phyloP scores from a whole-genome alignment of 2,329 filamentous ascomycete species.

The Sclerotinia sclerotiorum region DNA sequence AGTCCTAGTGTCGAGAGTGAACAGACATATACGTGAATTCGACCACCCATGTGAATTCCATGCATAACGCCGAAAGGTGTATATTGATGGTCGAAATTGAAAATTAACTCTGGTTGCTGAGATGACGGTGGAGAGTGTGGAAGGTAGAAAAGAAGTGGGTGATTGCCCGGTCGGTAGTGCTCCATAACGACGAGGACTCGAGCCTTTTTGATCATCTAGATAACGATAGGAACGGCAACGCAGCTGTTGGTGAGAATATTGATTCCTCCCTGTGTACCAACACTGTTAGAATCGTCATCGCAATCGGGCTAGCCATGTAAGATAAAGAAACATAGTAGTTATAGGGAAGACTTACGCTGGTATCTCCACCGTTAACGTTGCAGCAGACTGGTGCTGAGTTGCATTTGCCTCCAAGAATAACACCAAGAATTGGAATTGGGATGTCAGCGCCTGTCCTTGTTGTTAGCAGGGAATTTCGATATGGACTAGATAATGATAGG shows the following conservation, averaged over 20 bases:
- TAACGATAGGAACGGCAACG: neutral
- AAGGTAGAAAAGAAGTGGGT: neutral
- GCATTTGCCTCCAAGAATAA: neutral
- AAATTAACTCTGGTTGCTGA: neutral
- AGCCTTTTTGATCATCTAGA: neutral
- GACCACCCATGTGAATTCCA: neutral
- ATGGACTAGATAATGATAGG: neutral
- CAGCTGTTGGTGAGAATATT: conserved; percentile 7
- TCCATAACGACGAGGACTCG: neutral
- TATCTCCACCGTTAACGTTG: neutral
- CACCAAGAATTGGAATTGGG: neutral
- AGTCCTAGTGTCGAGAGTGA: conserved; percentile 6
- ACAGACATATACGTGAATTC: neutral
- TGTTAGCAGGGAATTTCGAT: neutral
- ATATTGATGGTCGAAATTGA: neutral
- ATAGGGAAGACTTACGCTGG: neutral
- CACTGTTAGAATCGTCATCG: conserved; percentile 11
- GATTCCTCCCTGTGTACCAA: neutral
- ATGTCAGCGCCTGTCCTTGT: neutral
- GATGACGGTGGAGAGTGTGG: neutral
- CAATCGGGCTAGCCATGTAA: conserved; percentile 20
- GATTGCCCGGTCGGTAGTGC: neutral
- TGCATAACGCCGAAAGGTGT: neutral
- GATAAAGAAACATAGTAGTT: neutral
- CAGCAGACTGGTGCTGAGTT: neutral